These are phyloP conservation scores for Dalbergia cochinchinensis DNA, from an alignment of 306 rosid genomes.

Conservation along the genomic window DNA sequence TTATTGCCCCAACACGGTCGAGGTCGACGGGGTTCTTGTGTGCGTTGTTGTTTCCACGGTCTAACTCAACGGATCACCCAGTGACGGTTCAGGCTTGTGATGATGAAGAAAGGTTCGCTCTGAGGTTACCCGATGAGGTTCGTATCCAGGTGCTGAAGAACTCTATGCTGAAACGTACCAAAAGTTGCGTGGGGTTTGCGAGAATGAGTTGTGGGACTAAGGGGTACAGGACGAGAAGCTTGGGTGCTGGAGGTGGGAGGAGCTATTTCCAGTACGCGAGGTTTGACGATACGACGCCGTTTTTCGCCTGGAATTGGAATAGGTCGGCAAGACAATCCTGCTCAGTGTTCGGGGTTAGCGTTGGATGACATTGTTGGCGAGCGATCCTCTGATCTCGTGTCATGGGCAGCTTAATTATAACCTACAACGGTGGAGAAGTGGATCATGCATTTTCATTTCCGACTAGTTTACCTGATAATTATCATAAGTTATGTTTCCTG, in stretches of 20 bases:
- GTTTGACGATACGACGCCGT: constrained; percentile 31
- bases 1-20: constrained; percentile 44
- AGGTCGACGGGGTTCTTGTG: constrained; percentile 55
- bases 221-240: constrained; percentile 63
- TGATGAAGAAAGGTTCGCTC: constrained; percentile 71
- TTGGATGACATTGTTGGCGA: constrained; percentile 15
- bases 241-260: constrained; percentile 44
- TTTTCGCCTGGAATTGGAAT: constrained; percentile 25
- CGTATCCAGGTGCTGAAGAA: constrained; percentile 26
- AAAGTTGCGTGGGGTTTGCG: constrained; percentile 60
- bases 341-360: not conserved
- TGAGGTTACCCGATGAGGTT: constrained; percentile 63
- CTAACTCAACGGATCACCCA: constrained; percentile 47
- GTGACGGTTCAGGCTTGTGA: constrained; percentile 38
- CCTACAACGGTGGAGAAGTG: not conserved
- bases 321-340: constrained; percentile 23
- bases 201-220: constrained; percentile 61
- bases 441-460: not conserved
- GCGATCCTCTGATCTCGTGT: constrained; percentile 19
- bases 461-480: not conserved
- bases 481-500: no score
- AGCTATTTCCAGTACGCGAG: constrained; percentile 37
- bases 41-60: constrained; percentile 27
- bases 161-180: constrained; percentile 52
- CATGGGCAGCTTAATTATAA: not conserved